Base-by-base conservation (phyloP, 2,329 filamentous ascomycete species). In the Epichloe festucae region DNA sequence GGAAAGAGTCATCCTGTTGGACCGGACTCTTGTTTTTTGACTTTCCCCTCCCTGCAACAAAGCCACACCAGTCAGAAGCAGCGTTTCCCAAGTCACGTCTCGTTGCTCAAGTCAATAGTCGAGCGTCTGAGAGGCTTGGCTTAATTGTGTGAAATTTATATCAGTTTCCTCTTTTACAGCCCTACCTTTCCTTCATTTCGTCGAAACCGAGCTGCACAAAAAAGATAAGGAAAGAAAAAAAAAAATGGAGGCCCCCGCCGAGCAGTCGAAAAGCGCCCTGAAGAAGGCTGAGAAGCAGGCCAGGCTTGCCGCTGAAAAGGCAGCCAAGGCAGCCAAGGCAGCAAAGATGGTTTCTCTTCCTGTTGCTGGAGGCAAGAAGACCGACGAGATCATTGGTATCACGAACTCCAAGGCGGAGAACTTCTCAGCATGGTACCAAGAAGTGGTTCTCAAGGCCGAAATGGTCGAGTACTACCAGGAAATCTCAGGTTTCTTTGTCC, bases 401-500 rank as follows among this genome's bases (percentile, higher is more conserved):
- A 93, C 90, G 56, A 82, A 86, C 54, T 77, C 79, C 57, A 97
- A 96, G 71, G 75, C 84, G 47, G 84, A 87, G 46, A 89, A 97
- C 71, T 93, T 98, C 66, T 78, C 88, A 48, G 82, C 84, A 70
- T 98, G 93, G 93, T 98, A 98, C 71, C 89, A 95, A 72, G 91
- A 98, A 72, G 87, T 97, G 55, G 85, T 98, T 52, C 83, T 90
- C 64, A 98, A 98, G 79, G 88, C 89, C 61, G 89, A 96, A 67
- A 87, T 98, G 85, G 84, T 97, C 62, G 90, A 95, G 64, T 98
- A 96, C 79, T 97, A 96, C 67, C 73, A 70, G 64, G 87, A 95
- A 72, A 91, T 97, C 55, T 88, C 90, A n/a, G 88, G 90, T 47
- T 96, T 94, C 74, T 97, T 95, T 70, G 93, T 97, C 67, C 79